A percentile compares a stretch with the other conserved stretches of the same genome.
These are phyloP conservation scores for Mycena vitilis DNA, from an alignment of 768 basidiomycete species.

Conservation along the genomic window DNA sequence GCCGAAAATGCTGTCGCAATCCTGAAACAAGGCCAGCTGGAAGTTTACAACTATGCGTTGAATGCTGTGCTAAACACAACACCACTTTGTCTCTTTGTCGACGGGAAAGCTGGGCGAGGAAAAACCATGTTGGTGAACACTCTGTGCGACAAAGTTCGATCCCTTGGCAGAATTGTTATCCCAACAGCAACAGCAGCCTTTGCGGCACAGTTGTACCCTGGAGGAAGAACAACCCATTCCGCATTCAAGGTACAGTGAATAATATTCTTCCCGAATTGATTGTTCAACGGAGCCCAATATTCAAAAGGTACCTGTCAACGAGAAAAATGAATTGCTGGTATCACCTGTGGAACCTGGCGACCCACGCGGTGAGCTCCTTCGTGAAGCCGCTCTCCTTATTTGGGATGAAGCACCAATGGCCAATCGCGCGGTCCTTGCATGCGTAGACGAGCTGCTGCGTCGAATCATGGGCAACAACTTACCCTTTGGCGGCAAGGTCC, in stretches of 20 bases:
- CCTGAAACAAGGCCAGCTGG: not conserved
- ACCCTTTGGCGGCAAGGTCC: not conserved
- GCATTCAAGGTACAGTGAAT: constrained; percentile 47
- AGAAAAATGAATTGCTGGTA: not conserved
- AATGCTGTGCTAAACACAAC: not conserved
- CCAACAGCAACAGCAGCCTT: not conserved
- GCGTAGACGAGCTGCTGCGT: not conserved
- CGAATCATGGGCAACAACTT: not conserved
- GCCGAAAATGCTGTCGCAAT: not conserved
- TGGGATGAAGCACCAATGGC: not conserved
- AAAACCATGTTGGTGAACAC: not conserved
- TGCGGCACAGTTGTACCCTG: constrained; percentile 40
- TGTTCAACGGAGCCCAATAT: too few species aligned
- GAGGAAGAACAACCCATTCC: constrained; percentile 52
- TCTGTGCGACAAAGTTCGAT: not conserved
- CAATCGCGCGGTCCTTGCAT: not conserved
- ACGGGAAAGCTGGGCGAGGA: not conserved
- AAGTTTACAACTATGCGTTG: not conserved
- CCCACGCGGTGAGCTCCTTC: not conserved
- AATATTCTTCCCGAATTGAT: not conserved
- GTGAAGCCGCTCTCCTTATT: not conserved
- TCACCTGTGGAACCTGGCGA: not conserved
- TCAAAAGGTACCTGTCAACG: not conserved
- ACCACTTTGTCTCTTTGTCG: not conserved
- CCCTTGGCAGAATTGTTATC: not conserved